Conservation (phyloP, 2,329 filamentous ascomycete genomes). For the Mycogone perniciosa region DNA sequence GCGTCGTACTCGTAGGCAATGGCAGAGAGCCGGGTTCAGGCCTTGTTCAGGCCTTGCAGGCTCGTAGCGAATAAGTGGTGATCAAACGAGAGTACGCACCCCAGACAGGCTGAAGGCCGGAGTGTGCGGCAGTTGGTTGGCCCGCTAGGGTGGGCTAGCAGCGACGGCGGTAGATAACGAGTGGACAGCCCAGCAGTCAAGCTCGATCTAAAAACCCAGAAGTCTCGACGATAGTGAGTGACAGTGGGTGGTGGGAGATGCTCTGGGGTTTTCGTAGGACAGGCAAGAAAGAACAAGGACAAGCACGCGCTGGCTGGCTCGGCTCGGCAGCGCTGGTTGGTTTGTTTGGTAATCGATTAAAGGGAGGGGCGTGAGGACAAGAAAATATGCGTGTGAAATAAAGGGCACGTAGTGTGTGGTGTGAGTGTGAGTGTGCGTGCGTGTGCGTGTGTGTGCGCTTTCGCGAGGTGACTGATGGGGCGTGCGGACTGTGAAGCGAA, state of each 20-base stretch:
- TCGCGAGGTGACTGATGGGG: constrained; percentile 5
- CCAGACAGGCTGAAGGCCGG: not conserved
- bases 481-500: not conserved
- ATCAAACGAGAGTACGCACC: not conserved
- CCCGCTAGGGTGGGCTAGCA: not conserved
- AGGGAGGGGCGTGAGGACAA: not conserved
- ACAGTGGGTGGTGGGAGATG: constrained; percentile 19
- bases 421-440: too few relatives aligned
- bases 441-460: not conserved
- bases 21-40: not conserved
- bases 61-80: not conserved
- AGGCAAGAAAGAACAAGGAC: constrained; percentile 5
- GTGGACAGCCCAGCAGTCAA: constrained; percentile 18
- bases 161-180: constrained; percentile 16
- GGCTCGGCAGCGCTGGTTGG: constrained; percentile 3
- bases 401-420: not conserved
- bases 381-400: not conserved
- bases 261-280: constrained; percentile 21
- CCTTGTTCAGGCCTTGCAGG: not conserved
- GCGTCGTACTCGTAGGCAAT: not conserved
- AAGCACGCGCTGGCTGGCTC: constrained; percentile 1
- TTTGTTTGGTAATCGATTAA: not conserved
- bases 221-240: constrained; percentile 19
- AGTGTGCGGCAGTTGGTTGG: constrained; percentile 1
- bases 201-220: constrained; percentile 13